Conservation (phyloP, 78 protist species). For the Creolimax fragrantissima region DNA sequence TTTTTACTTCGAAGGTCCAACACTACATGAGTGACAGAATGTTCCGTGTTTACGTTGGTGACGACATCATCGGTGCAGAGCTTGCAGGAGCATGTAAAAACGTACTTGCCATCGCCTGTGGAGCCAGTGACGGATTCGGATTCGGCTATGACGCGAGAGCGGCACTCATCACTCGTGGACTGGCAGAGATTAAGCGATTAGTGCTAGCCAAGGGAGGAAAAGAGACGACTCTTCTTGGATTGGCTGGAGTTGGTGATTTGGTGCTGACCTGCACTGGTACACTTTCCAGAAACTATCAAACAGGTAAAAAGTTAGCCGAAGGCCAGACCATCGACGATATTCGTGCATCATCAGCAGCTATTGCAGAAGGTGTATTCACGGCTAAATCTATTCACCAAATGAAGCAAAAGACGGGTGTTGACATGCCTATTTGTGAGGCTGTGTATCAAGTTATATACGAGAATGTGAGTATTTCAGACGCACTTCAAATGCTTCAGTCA, state of each 20-base stretch:
- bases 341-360: neutral
- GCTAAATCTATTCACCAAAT: neutral
- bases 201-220: slow-evolving; percentile 23
- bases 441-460: slow-evolving; percentile 6
- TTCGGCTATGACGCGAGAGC: slow-evolving; percentile 48
- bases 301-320: slow-evolving; percentile 27
- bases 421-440: slow-evolving; percentile 7
- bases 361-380: slow-evolving; percentile 14
- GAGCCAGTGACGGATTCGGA: slow-evolving; percentile 53
- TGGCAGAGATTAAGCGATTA: slow-evolving; percentile 27
- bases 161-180: slow-evolving; percentile 47
- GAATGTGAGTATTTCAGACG: neutral
- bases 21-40: neutral
- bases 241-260: slow-evolving; percentile 48
- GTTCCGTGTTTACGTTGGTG: slow-evolving; percentile 38
- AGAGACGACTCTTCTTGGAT: slow-evolving; percentile 30
- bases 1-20: neutral
- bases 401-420: neutral
- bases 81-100: slow-evolving; percentile 60
- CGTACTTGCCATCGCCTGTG: slow-evolving; percentile 53
- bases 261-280: slow-evolving; percentile 45
- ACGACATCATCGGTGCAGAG: slow-evolving; percentile 57
- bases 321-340: slow-evolving; percentile 46
- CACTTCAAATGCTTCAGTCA: neutral
- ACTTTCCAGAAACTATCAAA: slow-evolving; percentile 33